Base-by-base conservation (phyloP, 495 filamentous ascomycete species). In the Aspergillus affinis region DNA sequence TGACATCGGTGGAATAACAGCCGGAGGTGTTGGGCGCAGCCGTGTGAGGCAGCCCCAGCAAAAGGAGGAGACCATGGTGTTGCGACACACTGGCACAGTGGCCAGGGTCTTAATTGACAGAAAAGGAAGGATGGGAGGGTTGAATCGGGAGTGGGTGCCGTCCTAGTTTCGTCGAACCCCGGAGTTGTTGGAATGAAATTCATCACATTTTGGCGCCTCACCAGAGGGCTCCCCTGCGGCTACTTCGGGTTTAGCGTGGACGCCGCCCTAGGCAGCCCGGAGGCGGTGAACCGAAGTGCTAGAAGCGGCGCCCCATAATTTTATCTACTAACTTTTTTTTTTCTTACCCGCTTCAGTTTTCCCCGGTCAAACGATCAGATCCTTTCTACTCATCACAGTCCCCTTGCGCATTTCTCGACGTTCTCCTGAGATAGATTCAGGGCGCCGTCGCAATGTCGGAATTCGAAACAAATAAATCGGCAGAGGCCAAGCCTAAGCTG, bases 1-100 rank as follows among this genome's bases (percentile, higher is more conserved):
- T 57, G 73, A 67, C 65, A 74, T 60, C 65, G 70, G 66, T 61
- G 70, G 72, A 64, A 67, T 69, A 55, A 69, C 66, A 59, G 68
- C 69, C 70, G 69, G 82, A 78, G 73, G 81, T 75, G 77, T 81
- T 71, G 64, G 64, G 20, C 75, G 75, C 58, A 80, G 73, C 66
- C 70, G 70, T 60, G 81, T 77, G 60, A 91, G 81, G 74, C 87
- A 89, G 75, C 84, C 80, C 81, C 85, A 84, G 78, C 87, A 87
- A 62, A 80, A 84, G 54, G 84, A 74, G 61, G 85, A 87, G 71
- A 84, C 85, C 89, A 91, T 91, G 69, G 69, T 69, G 64, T 60
- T 66, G 54, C 46, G 47, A 57, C 57, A 57, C 67, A 70, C 68
- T 62, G 74, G 74, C 72, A 67, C 72, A 23, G 68, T 49, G 66